Evolutionary conservation across 1,139 yeast genomes (phyloP), one percentile per base, ranked within the genome.

Genomic region (Arxiozyma heterogenica): DNA sequence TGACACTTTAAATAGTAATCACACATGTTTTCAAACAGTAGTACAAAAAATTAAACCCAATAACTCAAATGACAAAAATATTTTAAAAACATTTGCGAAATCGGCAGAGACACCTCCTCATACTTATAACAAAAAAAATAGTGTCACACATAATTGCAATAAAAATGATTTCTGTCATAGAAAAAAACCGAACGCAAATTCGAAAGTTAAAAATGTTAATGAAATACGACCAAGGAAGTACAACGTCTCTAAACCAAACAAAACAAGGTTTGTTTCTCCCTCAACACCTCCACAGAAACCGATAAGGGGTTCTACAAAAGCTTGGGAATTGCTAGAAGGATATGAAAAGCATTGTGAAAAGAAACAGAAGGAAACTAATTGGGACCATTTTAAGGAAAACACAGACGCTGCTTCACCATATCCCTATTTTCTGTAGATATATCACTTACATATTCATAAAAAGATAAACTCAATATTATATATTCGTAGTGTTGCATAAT

Each of bases 311-410:
- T 50, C 34, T 22, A 20, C 47, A 17, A 34, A 30, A 4, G 30
- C 41, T 21, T 44, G 49, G 52, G 39, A 44, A 8, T 12, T 44
- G 15, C 25, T 44, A 4, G 44, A 44, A 20, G 52, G 27, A 2
- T 50, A 50, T 41, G 52, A 50, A 34, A 38, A 50, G 38, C 34
- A 50, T 39, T 45, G 48, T 22, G 8, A 44, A n/a, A 22, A 39
- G n/a, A 50, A 50, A 17, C 34, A 50, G 44, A 23, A 42, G 22
- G 22, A 15, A 3, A 41, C 47, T n/a, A 34, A n/a, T 25, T 44
- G 23, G 34, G 18, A 22, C 20, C n/a, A 18, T 44, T 8, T 25
- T 44, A 44, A 44, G 7, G 20, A 44, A 11, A n/a, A 30, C 4
- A 25, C 30, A 7, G 30, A 25, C 8, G 12, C 38, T 1, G 38